Conservation (phyloP, 2,329 filamentous ascomycete genomes). For the Fusarium metavorans region DNA sequence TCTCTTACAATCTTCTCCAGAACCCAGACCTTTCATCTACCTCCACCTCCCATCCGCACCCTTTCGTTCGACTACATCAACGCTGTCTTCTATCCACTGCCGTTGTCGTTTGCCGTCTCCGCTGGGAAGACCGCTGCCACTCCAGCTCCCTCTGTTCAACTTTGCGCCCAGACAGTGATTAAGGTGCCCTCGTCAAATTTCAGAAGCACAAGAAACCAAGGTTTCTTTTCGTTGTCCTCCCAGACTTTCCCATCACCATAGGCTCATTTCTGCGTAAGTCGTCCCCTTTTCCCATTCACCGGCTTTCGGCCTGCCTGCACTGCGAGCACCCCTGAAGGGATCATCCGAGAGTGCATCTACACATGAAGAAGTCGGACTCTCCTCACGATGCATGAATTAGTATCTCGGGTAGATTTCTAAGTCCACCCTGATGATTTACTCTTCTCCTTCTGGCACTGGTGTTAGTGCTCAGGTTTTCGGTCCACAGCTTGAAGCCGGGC, state of each 20-base stretch:
- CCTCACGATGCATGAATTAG: neutral
- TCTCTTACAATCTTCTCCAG: neutral
- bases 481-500: constrained; percentile 44
- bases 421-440: neutral
- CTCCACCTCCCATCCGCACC: constrained; percentile 15
- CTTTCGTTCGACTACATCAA: constrained; percentile 11
- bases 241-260: constrained; percentile 50
- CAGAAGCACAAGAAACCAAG: constrained; percentile 38
- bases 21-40: constrained; percentile 13
- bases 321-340: neutral
- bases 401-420: neutral
- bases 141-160: neutral
- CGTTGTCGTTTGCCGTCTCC: constrained; percentile 15
- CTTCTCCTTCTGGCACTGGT: neutral
- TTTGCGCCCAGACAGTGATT: constrained; percentile 24
- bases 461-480: constrained; percentile 29
- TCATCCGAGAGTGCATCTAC: neutral
- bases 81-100: constrained; percentile 13
- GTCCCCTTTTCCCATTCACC: constrained; percentile 1
- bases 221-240: constrained; percentile 50
- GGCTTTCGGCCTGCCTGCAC: neutral
- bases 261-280: constrained; percentile 48
- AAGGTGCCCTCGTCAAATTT: constrained; percentile 20
- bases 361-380: neutral
- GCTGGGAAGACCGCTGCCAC: constrained; percentile 1